Evolutionary conservation across 2,329 filamentous ascomycete genomes (phyloP).

Genomic region (Colletotrichum salicis): DNA sequence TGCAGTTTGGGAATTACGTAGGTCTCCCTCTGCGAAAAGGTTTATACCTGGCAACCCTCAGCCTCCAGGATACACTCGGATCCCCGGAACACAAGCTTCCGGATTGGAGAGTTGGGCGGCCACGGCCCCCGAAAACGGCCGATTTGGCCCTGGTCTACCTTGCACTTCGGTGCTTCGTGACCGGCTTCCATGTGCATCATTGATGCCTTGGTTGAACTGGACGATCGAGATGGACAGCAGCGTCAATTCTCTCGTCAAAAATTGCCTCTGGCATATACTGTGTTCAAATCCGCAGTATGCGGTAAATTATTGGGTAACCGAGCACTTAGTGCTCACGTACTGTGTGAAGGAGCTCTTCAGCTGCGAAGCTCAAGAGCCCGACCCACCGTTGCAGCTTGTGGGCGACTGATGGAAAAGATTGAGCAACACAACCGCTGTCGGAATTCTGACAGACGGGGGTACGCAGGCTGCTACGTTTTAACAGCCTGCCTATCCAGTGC

Average conservation of each 20-base stretch:
- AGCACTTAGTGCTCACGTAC: not conserved
- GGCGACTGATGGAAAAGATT: conserved; percentile 29
- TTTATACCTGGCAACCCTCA: not conserved
- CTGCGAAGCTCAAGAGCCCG: not conserved
- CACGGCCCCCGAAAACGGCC: conserved; percentile 1
- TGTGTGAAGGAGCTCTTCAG: conserved; percentile 1
- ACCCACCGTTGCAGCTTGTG: conserved; percentile 7
- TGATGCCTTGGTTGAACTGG: not conserved
- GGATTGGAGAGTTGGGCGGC: conserved; percentile 3
- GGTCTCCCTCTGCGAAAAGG: not conserved
- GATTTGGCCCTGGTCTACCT: not conserved
- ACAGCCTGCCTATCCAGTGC: conserved; percentile 37
- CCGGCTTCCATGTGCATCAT: not conserved
- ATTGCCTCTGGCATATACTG: too few species aligned
- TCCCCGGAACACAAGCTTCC: too few species aligned
- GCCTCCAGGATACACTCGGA: conserved; percentile 1
- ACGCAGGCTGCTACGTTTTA: not conserved
- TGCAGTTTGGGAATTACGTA: not conserved
- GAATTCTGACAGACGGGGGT: conserved; percentile 29
- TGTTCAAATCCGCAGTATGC: too few species aligned
- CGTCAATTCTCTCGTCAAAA: not conserved
- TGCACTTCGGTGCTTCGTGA: not conserved
- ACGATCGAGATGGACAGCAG: not conserved
- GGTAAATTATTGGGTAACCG: not conserved
- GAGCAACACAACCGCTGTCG: conserved; percentile 35